phyloP scores from a whole-genome alignment of 1,139 yeast genomes.

The Lodderomyces margitis region DNA sequence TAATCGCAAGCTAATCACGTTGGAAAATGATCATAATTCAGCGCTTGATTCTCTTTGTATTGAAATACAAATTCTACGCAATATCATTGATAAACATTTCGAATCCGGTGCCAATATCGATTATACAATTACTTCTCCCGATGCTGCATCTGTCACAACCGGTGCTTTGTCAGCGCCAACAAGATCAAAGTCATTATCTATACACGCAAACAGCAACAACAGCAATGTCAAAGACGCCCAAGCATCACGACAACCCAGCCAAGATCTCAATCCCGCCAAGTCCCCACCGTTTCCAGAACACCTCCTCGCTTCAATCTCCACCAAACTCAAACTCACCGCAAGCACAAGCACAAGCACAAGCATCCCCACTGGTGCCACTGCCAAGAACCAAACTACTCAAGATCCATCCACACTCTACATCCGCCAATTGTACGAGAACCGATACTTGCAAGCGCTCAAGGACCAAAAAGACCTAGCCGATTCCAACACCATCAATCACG shows the following conservation, averaged over 20 bases:
- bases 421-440: conserved; percentile 10
- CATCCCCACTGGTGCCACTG: background rate
- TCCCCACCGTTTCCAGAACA: no score
- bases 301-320: no score
- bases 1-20: conserved; percentile 7
- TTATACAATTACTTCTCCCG: background rate
- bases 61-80: conserved; percentile 10
- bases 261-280: background rate
- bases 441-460: conserved; percentile 8
- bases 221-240: background rate
- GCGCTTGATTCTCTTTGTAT: conserved; percentile 8
- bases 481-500: conserved; percentile 10
- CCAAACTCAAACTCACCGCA: no score
- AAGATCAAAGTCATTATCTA: background rate
- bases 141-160: no score
- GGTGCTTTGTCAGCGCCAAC: background rate
- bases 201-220: background rate
- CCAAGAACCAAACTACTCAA: background rate
- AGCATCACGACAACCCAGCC: background rate
- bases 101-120: background rate
- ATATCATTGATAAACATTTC: conserved; percentile 9
- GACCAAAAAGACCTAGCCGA: conserved; percentile 7
- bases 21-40: conserved; percentile 8
- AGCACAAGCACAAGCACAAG: background rate
- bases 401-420: conserved; percentile 8